phyloP scores from a whole-genome alignment of 2,329 filamentous ascomycete genomes.

The Sclerotinia borealis region DNA sequence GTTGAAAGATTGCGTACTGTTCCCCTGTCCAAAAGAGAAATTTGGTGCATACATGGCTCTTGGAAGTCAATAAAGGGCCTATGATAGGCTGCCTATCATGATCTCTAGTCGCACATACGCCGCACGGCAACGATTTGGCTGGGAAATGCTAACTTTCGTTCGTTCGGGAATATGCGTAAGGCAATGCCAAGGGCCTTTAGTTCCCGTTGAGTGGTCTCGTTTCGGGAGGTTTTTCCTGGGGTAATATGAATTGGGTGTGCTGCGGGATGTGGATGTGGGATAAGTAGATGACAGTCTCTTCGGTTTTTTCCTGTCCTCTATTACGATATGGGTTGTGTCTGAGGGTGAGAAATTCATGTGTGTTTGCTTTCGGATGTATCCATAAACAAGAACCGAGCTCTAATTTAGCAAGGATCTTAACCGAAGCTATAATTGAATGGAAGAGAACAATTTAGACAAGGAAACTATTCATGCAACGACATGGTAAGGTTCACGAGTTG shows the following conservation, averaged over 20 bases:
- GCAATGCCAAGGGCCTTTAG: conserved; percentile 11
- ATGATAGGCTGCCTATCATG: conserved; percentile 16
- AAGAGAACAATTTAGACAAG: neutral
- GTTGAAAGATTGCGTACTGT: conserved; percentile 14
- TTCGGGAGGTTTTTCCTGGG: conserved; percentile 10
- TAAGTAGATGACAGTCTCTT: conserved; percentile 5
- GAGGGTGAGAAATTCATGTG: neutral
- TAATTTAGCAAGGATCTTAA: conserved; percentile 7
- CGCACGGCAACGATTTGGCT: conserved; percentile 13
- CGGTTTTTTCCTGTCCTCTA: neutral
- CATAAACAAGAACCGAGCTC: conserved; percentile 1
- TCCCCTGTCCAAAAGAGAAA: conserved; percentile 15
- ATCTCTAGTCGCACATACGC: conserved; percentile 13
- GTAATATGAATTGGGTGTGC: conserved; percentile 1
- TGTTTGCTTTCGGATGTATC: conserved; percentile 6
- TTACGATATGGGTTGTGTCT: conserved; percentile 2
- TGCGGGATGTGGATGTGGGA: neutral
- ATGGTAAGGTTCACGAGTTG: neutral
- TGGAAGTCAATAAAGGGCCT: conserved; percentile 4
- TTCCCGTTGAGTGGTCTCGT: conserved; percentile 5
- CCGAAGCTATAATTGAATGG: neutral
- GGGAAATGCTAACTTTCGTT: conserved; percentile 10
- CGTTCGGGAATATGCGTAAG: conserved; percentile 12
- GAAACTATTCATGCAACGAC: conserved; percentile 1
- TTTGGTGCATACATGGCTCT: conserved; percentile 19